Evolutionary conservation across 2,329 filamentous ascomycete species (phyloP).

Genomic region (Neonectria punicea): DNA sequence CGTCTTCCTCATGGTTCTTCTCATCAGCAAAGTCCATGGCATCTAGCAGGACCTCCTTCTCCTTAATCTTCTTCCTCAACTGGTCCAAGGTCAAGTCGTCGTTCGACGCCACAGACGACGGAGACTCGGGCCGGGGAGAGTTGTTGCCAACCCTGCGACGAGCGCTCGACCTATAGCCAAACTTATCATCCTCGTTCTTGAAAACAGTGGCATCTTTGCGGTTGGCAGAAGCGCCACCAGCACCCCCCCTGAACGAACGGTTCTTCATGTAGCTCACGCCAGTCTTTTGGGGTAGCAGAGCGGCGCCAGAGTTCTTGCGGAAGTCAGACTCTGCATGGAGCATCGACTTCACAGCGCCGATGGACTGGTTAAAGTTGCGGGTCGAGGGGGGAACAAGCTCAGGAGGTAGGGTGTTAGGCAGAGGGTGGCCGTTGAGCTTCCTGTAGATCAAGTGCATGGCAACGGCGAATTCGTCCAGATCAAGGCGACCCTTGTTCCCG

Average conservation of each 20-base stretch:
- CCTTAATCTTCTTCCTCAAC: constrained; percentile 88
- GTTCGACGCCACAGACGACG: constrained; percentile 73
- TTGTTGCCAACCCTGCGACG: constrained; percentile 83
- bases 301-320: constrained; percentile 88
- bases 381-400: constrained; percentile 96
- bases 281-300: constrained; percentile 92
- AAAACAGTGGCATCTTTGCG: constrained; percentile 97
- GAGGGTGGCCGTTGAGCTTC: constrained; percentile 93
- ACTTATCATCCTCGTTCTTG: constrained; percentile 93
- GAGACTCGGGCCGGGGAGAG: constrained; percentile 84
- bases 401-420: constrained; percentile 86
- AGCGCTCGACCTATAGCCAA: constrained; percentile 93
- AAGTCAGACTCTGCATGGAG: constrained; percentile 89
- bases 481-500: constrained; percentile 91
- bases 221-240: constrained; percentile 64
- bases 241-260: constrained; percentile 83
- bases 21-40: constrained; percentile 98
- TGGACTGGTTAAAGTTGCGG: constrained; percentile 90
- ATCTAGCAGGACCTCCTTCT: constrained; percentile 93
- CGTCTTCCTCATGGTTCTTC: constrained; percentile 88
- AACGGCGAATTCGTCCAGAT: constrained; percentile 97
- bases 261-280: constrained; percentile 98
- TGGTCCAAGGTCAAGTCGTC: constrained; percentile 91
- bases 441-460: constrained; percentile 99
- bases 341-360: constrained; percentile 91